phyloP scores from a whole-genome alignment of 1,284 basidiomycete species.

The Ustilago cynodontis region DNA sequence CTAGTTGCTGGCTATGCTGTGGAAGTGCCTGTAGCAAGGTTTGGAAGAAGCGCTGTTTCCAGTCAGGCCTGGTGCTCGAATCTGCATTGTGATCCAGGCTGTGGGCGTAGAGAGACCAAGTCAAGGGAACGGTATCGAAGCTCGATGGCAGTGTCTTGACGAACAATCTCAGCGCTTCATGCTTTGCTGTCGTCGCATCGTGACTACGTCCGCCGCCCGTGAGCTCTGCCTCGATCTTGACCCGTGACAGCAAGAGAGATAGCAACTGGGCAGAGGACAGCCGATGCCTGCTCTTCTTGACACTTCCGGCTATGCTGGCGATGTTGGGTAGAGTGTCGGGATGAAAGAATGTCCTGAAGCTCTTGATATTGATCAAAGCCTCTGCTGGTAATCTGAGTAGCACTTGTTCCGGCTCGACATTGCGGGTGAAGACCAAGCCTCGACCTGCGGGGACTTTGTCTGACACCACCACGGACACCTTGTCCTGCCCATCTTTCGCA shows the following conservation, averaged over 20 bases:
- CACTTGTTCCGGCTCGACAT: constrained; percentile 30
- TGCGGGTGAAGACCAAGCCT: constrained; percentile 40
- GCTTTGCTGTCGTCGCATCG: constrained; percentile 2
- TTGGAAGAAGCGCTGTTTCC: constrained; percentile 22
- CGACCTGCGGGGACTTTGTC: constrained; percentile 45
- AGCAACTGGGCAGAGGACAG: constrained; percentile 41
- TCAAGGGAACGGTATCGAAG: constrained; percentile 53
- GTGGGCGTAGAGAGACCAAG: constrained; percentile 35
- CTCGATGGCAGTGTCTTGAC: constrained; percentile 42
- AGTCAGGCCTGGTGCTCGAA: neutral
- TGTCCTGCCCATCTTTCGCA: neutral
- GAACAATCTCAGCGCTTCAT: constrained; percentile 38
- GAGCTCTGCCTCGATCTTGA: constrained; percentile 14
- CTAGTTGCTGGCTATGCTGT: constrained; percentile 16
- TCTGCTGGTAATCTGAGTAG: constrained; percentile 28
- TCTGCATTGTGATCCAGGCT: neutral
- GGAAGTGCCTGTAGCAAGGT: constrained; percentile 42
- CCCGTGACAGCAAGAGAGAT: constrained; percentile 30
- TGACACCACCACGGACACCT: constrained; percentile 20
- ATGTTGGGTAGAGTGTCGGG: constrained; percentile 17
- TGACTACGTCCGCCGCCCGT: neutral
- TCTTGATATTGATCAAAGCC: constrained; percentile 42
- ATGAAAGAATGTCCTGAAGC: constrained; percentile 24
- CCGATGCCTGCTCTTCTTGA: neutral
- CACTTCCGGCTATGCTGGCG: constrained; percentile 6